A percentile compares a stretch with the other conserved stretches of the same genome.
Evolutionary conservation across 495 filamentous ascomycete genomes (phyloP).

Genomic region (Hyaloscypha bicolor): DNA sequence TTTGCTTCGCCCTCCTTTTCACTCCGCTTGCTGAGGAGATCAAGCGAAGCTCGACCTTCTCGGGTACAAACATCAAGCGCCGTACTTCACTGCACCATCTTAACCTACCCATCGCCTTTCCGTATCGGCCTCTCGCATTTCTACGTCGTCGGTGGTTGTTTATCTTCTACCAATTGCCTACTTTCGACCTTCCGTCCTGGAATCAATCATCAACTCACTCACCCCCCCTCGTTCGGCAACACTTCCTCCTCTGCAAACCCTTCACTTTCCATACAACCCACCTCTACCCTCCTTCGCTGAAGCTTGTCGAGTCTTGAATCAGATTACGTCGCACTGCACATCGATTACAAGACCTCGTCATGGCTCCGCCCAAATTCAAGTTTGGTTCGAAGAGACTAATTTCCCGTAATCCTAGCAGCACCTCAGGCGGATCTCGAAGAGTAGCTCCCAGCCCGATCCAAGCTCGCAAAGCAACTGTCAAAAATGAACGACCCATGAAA

Average conservation of each 20-base stretch:
- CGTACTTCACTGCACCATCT: neutral
- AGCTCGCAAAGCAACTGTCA: slow-evolving; percentile 2
- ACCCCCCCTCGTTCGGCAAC: neutral
- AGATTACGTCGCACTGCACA: neutral
- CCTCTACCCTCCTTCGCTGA: neutral
- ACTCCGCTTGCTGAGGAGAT: neutral
- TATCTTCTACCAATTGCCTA: too few species aligned
- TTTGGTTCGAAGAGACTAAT: neutral
- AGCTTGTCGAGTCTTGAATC: neutral
- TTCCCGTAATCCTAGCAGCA: slow-evolving; percentile 8
- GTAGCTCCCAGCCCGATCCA: slow-evolving; percentile 5
- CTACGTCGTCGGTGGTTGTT: too few species aligned
- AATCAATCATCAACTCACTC: neutral
- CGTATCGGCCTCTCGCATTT: too few species aligned
- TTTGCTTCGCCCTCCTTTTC: neutral
- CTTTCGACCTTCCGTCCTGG: too few species aligned
- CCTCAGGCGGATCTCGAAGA: neutral
- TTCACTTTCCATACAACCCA: neutral
- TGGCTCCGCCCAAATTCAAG: slow-evolving; percentile 15
- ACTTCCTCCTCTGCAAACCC: neutral
- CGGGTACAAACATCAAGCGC: neutral
- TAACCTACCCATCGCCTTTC: neutral
- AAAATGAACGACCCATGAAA: slow-evolving; percentile 13
- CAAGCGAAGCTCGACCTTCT: neutral
- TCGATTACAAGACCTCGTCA: neutral